phyloP scores from a whole-genome alignment of 208 protist genomes.

The Wallacemonas sp. region DNA sequence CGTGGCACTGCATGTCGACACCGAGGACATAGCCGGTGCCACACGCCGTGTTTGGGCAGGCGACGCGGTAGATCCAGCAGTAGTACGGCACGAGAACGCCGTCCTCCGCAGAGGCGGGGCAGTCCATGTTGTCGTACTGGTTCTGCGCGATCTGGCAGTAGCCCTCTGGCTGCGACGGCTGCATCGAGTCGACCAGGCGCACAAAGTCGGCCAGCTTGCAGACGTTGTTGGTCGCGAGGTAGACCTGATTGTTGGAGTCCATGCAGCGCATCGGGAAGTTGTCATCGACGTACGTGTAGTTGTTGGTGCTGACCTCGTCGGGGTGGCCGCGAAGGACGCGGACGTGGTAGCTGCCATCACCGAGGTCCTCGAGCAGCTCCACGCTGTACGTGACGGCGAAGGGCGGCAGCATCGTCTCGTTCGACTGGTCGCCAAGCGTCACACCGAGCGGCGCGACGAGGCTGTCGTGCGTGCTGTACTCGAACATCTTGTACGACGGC shows the following conservation, averaged over 20 bases:
- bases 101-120: conserved; percentile 24
- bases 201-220: conserved; percentile 60
- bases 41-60: conserved; percentile 41
- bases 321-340: conserved; percentile 56
- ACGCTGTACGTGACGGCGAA: conserved; percentile 55
- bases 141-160: conserved; percentile 29
- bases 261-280: conserved; percentile 45
- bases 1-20: conserved; percentile 44
- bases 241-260: conserved; percentile 28
- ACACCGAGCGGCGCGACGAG: conserved; percentile 42
- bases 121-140: conserved; percentile 40
- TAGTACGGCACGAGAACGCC: conserved; percentile 22
- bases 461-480: conserved; percentile 73
- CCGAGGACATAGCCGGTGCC: conserved; percentile 28
- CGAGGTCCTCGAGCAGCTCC: conserved; percentile 64
- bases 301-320: conserved; percentile 26
- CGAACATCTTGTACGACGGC: conserved; percentile 47
- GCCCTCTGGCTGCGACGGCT: conserved; percentile 25
- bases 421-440: conserved; percentile 50
- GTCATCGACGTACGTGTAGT: conserved; percentile 35
- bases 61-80: conserved; percentile 50
- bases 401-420: conserved; percentile 33
- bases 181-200: conserved; percentile 52
- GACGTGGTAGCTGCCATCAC: conserved; percentile 39
- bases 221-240: conserved; percentile 36